A percentile compares a stretch with the other conserved stretches of the same genome.
These are phyloP conservation scores for Alternaria solani DNA, from an alignment of 2,329 filamentous ascomycete genomes.

Conservation along the genomic window DNA sequence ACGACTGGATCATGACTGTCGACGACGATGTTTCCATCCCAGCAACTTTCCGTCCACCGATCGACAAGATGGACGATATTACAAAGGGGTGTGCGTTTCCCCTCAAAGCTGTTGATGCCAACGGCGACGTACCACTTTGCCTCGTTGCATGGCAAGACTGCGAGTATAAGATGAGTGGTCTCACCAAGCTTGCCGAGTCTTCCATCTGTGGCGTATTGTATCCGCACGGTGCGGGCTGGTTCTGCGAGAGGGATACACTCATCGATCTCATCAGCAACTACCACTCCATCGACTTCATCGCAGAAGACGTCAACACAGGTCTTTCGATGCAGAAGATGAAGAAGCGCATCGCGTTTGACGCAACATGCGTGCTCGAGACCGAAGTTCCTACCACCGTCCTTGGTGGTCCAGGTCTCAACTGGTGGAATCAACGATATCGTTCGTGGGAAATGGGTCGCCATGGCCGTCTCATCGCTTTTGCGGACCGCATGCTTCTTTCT, in stretches of 20 bases:
- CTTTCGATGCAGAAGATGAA: conserved; percentile 25
- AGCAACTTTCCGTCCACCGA: conserved; percentile 18
- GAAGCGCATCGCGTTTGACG: conserved; percentile 27
- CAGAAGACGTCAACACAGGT: conserved; percentile 27
- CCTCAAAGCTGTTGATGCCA: conserved; percentile 26
- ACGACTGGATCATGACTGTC: conserved; percentile 27
- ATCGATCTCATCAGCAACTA: conserved; percentile 27
- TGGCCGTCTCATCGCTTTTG: conserved; percentile 25
- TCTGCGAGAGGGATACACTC: conserved; percentile 24
- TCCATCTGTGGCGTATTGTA: conserved; percentile 26
- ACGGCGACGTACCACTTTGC: conserved; percentile 18
- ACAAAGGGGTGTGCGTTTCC: conserved; percentile 27
- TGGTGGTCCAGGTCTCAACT: conserved; percentile 27
- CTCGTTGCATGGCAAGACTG: conserved; percentile 30
- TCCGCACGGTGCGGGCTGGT: conserved; percentile 31
- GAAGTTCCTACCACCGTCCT: conserved; percentile 29
- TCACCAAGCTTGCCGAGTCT: conserved; percentile 23
- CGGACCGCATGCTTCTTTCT: conserved; percentile 20
- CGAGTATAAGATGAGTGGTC: conserved; percentile 23
- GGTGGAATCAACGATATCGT: conserved; percentile 26
- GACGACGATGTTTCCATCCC: conserved; percentile 31
- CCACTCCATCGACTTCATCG: conserved; percentile 31
- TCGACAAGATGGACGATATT: conserved; percentile 21
- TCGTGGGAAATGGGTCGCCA: conserved; percentile 33
- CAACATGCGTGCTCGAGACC: conserved; percentile 23